Base-by-base conservation (phyloP, 768 basidiomycete species). In the Rhizopogon vinicolor region DNA sequence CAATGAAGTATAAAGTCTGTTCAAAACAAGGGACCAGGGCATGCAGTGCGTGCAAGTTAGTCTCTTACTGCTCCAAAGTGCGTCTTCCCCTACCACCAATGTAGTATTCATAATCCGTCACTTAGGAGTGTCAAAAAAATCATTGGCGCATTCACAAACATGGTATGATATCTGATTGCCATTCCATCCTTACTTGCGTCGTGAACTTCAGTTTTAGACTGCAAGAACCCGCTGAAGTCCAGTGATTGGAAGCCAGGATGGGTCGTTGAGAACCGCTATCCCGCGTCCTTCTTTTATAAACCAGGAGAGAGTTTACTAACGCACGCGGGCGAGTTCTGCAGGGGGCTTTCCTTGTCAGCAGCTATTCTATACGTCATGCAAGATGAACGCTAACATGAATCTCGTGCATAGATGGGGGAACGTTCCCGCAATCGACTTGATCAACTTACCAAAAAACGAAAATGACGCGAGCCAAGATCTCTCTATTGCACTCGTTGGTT, bases 41-140 rank as follows among this genome's bases (percentile, higher is more conserved):
- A 9, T 69, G 68, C 44, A 55, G 62, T 31, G 52, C 59, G 19
- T 78, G 77, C 60, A 70, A 58, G 48, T 59, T 78, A 14, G 76
- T 78, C 1, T 72, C 72, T 18, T 79, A 79, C 56, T 79, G 78
- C 58, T 79, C 78, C 8, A 73, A 65, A 57, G 66, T 61, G 45
- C 39, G 62, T 1, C 44, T 7, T 1, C 10, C 19, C 2, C 55
- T 28, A 39, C 43, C 6, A 6, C 19, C 35, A 12, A 10, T 7
- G 16, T 22, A 8, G 12, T 19, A 18, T 2, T 25, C 28, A 12
- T 7, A 18, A n/a, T 53, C 13, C 44, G 6, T 37, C 7, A 44
- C 5, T 10, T 46, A 77, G 74, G 72, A 68, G 41, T 79, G 78
- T 54, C 78, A 79, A 60, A 63, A 40, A 18, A 60, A 41, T 18